Conservation (phyloP, 495 filamentous ascomycete species). For the Hyaloscypha finlandica region DNA sequence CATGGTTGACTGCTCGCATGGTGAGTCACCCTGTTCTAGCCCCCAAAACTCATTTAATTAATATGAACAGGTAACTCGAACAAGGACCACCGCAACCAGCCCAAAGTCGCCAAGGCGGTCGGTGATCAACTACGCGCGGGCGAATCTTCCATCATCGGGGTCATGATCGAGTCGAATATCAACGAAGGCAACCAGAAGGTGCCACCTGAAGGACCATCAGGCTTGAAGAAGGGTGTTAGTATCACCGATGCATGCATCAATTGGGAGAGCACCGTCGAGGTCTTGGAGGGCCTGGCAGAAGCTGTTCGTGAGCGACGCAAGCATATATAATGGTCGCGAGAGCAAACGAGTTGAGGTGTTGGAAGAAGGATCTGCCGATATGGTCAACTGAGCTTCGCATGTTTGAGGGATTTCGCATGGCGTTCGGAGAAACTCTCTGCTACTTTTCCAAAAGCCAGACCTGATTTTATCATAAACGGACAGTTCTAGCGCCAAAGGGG, state of each 20-base stretch:
- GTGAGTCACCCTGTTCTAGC: constrained; percentile 40
- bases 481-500: background rate
- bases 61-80: constrained; percentile 66
- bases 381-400: constrained; percentile 5
- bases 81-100: constrained; percentile 85
- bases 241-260: constrained; percentile 98
- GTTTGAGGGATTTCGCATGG: constrained; percentile 2
- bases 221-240: constrained; percentile 86
- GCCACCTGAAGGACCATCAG: constrained; percentile 75
- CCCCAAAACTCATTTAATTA: constrained; percentile 15
- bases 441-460: constrained; percentile 17
- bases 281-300: constrained; percentile 83
- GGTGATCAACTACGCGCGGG: constrained; percentile 85
- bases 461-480: background rate
- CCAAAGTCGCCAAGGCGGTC: constrained; percentile 80
- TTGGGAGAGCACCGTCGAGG: constrained; percentile 85
- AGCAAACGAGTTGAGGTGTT: constrained; percentile 9
- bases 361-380: constrained; percentile 13
- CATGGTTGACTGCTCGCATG: constrained; percentile 98
- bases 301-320: constrained; percentile 78
- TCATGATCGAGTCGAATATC: constrained; percentile 99
- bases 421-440: constrained; percentile 5
- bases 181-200: constrained; percentile 96
- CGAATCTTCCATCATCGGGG: constrained; percentile 85
- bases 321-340: constrained; percentile 13